phyloP scores from a whole-genome alignment of 768 basidiomycete species.

The Imleria badia region DNA sequence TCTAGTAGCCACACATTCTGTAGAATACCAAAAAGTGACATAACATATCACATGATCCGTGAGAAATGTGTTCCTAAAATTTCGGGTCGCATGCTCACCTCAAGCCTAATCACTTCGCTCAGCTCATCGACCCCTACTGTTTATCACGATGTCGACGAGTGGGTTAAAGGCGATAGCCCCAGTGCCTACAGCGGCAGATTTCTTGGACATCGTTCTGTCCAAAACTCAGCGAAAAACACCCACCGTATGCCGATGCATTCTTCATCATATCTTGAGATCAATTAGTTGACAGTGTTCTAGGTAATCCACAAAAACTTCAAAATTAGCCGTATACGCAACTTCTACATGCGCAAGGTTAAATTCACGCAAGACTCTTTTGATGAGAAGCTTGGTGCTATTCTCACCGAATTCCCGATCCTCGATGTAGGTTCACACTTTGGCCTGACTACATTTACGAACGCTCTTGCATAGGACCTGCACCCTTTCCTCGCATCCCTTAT shows the following conservation, averaged over 20 bases:
- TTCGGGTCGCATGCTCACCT: constrained; percentile 3
- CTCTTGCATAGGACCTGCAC: constrained; percentile 69
- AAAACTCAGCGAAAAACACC: constrained; percentile 98
- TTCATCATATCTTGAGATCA: not conserved
- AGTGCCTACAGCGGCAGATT: constrained; percentile 95
- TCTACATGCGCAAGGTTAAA: constrained; percentile 99
- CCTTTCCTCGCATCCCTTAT: constrained; percentile 94
- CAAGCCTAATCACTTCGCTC: not conserved
- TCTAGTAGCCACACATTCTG: constrained; percentile 23
- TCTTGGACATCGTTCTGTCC: constrained; percentile 90
- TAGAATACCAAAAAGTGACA: constrained; percentile 15
- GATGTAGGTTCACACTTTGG: constrained; percentile 60
- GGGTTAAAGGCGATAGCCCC: constrained; percentile 97
- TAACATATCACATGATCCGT: constrained; percentile 8
- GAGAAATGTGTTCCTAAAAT: constrained; percentile 13
- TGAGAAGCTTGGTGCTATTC: constrained; percentile 89
- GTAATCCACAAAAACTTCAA: constrained; percentile 99
- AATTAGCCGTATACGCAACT: constrained; percentile 96
- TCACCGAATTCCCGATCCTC: constrained; percentile 96
- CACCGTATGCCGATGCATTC: constrained; percentile 50
- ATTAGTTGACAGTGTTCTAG: constrained; percentile 37
- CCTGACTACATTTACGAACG: constrained; percentile 1
- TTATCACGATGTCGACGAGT: constrained; percentile 66
- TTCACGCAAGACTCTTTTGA: constrained; percentile 97
- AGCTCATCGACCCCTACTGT: not conserved